Percentiles rank a stretch among this genome's conserved stretches.
phyloP scores from a whole-genome alignment of 2,329 filamentous ascomycete genomes.

The Monosporascus sp. region DNA sequence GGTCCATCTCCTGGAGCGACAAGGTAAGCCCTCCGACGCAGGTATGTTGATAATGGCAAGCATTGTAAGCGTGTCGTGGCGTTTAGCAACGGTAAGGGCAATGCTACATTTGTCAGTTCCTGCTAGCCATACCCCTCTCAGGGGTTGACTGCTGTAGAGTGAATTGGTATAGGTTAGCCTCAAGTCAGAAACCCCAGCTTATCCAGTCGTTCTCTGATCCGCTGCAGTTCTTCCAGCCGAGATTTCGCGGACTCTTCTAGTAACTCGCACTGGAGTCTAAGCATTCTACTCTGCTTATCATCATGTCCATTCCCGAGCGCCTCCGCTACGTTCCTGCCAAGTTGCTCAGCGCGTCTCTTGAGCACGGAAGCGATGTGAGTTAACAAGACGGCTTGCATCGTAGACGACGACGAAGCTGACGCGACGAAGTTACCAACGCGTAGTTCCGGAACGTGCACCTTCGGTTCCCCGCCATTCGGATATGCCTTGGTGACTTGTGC shows the following conservation, averaged over 20 bases:
- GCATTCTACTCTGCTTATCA: conserved; percentile 9
- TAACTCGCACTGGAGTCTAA: conserved; percentile 19
- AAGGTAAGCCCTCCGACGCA: too few species aligned
- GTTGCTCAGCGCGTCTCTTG: conserved; percentile 7
- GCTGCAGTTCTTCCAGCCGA: conserved; percentile 11
- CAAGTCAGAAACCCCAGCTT: conserved; percentile 10
- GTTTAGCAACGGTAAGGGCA: too few species aligned
- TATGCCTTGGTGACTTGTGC: conserved; percentile 21
- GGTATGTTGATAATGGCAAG: too few species aligned
- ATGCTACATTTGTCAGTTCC: too few species aligned
- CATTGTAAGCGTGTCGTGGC: too few species aligned
- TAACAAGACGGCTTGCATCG: conserved; percentile 20
- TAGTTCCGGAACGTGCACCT: conserved; percentile 34
- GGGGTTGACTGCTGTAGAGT: not conserved
- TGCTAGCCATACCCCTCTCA: not conserved
- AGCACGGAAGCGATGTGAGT: conserved; percentile 17
- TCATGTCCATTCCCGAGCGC: conserved; percentile 1
- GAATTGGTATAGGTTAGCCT: not conserved
- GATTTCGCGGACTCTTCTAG: conserved; percentile 15
- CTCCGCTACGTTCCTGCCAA: conserved; percentile 7
- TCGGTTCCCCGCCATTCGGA: conserved; percentile 23
- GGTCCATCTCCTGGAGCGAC: too few species aligned
- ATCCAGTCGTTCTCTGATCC: conserved; percentile 11
- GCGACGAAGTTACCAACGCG: conserved; percentile 30
- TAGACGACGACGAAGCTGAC: conserved; percentile 14